phyloP scores from a whole-genome alignment of 441 rosid species.

The Eutrema salsugineum region DNA sequence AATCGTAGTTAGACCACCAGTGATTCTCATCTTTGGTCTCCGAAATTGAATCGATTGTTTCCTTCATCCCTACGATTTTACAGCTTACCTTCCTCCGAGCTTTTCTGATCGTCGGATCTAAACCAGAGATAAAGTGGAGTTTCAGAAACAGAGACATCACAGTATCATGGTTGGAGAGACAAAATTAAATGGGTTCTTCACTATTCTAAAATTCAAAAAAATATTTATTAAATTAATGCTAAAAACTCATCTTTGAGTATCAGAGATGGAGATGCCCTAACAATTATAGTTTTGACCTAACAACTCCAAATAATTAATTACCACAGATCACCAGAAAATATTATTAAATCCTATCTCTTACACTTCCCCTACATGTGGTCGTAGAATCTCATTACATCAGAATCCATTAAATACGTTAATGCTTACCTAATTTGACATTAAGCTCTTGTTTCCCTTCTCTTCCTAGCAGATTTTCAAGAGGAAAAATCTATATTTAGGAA shows the following conservation, averaged over 20 bases:
- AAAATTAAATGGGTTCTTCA: too few relatives aligned
- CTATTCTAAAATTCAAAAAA: too few relatives aligned
- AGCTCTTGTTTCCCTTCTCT: neutral
- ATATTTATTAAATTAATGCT: too few relatives aligned
- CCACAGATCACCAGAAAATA: neutral
- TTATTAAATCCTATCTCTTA: too few relatives aligned
- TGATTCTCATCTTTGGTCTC: slow-evolving; percentile 26
- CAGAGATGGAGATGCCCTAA: too few relatives aligned
- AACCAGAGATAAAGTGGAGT: slow-evolving; percentile 76
- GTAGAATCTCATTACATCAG: neutral
- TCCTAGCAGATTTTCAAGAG: too few relatives aligned
- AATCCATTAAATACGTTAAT: neutral
- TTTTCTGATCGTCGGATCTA: slow-evolving; percentile 62
- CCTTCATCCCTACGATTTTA: slow-evolving; percentile 74
- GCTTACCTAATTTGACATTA: slow-evolving; percentile 21
- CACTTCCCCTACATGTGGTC: neutral
- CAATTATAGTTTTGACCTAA: too few relatives aligned
- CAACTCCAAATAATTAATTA: neutral
- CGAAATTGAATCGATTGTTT: slow-evolving; percentile 60
- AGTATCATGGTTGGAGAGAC: too few relatives aligned
- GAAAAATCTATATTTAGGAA: too few relatives aligned
- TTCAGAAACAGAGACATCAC: slow-evolving; percentile 69
- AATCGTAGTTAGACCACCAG: slow-evolving; percentile 22
- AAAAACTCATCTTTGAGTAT: too few relatives aligned
- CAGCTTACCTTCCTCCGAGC: slow-evolving; percentile 83